Base-by-base conservation (phyloP, 192 early-diverging fungal species). In the Glomus cerebriforme region DNA sequence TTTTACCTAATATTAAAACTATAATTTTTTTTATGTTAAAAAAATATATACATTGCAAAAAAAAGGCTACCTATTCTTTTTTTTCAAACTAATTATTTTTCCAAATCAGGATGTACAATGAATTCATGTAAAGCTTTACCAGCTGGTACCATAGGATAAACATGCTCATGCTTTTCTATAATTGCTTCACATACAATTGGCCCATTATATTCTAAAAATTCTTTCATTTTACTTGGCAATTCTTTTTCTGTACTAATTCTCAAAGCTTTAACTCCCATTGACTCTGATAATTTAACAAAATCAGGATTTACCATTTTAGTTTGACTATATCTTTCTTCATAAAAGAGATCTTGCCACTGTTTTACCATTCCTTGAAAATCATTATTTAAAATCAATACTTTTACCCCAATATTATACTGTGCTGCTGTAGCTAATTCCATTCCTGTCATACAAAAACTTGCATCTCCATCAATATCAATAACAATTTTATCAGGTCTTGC, bases 291-390 rank as follows among this genome's bases (percentile, higher is more conserved):
- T 86, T 98, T 97, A 78, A 96, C 95, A 89, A 99, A 99, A 83
- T 99, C 95, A 29, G 98, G 98, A 86, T 99, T 98, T 81, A 86
- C 87, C 98, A 99, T 99, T 35, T 84, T 85, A 3, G 98, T 98
- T 63, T 92, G 95, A 65, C 95, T 96, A 82, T 98, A 97, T 74
- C 98, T 92, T 86, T 98, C 91, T 81, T 97, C 93, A 83, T 99
- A 99, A 85, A 99, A 99, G 65, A 99, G 88, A 85, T 99, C 98
- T 85, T 93, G 92, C 92, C 93, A 93, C 81, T 95, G 91, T 86
- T 93, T 91, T 75, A 97, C 96, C 98, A 98, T 98, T 45, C 98
- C 98, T 86, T 99, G 98, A 94, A 98, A 99, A 78, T 96, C 95
- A 84, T 99, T 99, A 90, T 99, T 98, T 32, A 99, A 88, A 73